phyloP scores from a whole-genome alignment of 352 stramenopile species.

The Globisporangium rhizosaccharum region DNA sequence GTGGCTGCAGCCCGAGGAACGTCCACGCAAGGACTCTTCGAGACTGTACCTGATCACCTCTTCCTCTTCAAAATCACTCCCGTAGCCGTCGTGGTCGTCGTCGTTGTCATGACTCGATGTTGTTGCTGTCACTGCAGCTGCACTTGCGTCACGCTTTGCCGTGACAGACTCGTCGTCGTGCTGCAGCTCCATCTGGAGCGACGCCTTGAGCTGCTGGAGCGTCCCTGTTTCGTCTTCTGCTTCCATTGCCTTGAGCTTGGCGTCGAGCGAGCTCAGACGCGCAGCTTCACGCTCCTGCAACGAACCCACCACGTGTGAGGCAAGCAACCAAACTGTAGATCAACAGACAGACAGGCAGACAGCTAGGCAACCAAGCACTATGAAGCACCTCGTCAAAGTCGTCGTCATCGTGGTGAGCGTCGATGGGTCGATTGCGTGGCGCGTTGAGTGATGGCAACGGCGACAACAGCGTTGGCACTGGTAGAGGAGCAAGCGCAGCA shows the following conservation, averaged over 20 bases:
- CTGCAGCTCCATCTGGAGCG: conserved; percentile 53
- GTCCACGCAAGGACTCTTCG: too few relatives aligned
- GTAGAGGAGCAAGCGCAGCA: conserved; percentile 17
- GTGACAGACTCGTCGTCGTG: conserved; percentile 33
- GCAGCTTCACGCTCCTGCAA: conserved; percentile 43
- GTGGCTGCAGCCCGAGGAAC: not conserved
- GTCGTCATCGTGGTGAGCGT: conserved; percentile 27
- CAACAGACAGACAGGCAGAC: not conserved
- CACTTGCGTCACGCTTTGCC: conserved; percentile 10
- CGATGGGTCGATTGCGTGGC: not conserved
- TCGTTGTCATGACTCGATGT: not conserved
- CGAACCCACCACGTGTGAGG: not conserved
- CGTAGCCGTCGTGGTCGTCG: conserved; percentile 54
- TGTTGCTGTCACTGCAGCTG: not conserved
- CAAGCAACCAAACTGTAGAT: not conserved
- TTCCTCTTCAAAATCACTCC: conserved; percentile 82
- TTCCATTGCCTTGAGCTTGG: conserved; percentile 81
- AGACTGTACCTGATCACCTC: conserved; percentile 58
- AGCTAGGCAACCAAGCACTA: not conserved
- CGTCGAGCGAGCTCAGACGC: conserved; percentile 59
- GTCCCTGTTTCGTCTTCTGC: conserved; percentile 74
- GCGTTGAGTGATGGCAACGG: conserved; percentile 17
- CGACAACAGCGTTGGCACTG: conserved; percentile 19
- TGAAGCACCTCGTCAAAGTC: conserved; percentile 49
- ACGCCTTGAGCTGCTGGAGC: conserved; percentile 72